A percentile compares a stretch with the other conserved stretches of the same genome.
Evolutionary conservation across 148 eudicot species (phyloP).

Genomic region (Silene uniflora): DNA sequence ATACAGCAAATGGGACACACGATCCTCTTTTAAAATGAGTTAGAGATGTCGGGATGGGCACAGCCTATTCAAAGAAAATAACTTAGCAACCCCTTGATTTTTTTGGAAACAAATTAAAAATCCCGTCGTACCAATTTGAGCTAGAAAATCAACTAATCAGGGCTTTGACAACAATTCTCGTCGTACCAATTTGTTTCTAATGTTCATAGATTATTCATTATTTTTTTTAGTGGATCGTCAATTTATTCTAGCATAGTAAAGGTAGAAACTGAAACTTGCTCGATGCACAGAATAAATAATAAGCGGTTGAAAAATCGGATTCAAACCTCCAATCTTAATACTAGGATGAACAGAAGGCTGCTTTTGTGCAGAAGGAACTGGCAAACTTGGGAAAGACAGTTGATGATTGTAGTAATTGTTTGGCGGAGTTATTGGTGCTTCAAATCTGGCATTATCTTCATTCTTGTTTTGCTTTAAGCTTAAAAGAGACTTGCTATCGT

Average conservation of each 20-base stretch:
- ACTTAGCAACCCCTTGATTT: too few relatives aligned
- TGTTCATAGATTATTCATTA: not conserved
- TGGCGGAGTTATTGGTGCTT: constrained; percentile 33
- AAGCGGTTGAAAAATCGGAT: not conserved
- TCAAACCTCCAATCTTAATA: constrained; percentile 55
- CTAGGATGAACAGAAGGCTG: constrained; percentile 55
- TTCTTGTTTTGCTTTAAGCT: constrained; percentile 51
- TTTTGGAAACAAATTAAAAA: too few relatives aligned
- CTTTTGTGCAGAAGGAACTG: constrained; percentile 42
- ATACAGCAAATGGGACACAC: too few relatives aligned
- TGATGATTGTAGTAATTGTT: constrained; percentile 50
- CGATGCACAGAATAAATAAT: not conserved
- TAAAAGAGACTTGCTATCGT: constrained; percentile 77
- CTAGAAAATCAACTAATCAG: too few relatives aligned
- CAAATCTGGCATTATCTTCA: constrained; percentile 40
- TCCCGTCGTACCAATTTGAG: too few relatives aligned
- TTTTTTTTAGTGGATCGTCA: too few relatives aligned
- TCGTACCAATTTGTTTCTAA: too few relatives aligned
- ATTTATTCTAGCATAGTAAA: too few relatives aligned
- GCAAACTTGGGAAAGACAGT: constrained; percentile 41
- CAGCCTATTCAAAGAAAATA: too few relatives aligned
- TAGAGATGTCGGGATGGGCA: too few relatives aligned
- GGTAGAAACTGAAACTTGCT: not conserved
- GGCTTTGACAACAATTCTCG: too few relatives aligned
- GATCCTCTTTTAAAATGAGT: too few relatives aligned